A percentile compares a stretch with the other conserved stretches of the same genome.
Conservation (phyloP, 2,329 filamentous ascomycete genomes). For the Hymenotorrendiella dingleyae region DNA sequence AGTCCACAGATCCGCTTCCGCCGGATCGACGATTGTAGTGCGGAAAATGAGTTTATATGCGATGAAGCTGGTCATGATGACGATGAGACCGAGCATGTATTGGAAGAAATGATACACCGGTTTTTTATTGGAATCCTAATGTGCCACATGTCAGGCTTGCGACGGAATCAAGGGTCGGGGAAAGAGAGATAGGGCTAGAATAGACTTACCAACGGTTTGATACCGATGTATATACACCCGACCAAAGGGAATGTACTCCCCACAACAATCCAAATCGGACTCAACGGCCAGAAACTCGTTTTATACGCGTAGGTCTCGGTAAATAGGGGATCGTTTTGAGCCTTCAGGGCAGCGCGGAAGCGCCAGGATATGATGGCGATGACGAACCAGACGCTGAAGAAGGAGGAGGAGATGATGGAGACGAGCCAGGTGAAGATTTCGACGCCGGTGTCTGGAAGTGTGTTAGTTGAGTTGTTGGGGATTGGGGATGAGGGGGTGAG, state of each 20-base stretch:
- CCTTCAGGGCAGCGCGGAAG: slow-evolving; percentile 50
- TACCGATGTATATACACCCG: slow-evolving; percentile 5
- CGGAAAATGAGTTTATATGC: slow-evolving; percentile 9
- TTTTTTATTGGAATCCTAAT: not conserved
- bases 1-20: slow-evolving; percentile 11
- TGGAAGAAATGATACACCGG: slow-evolving; percentile 9
- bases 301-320: slow-evolving; percentile 8
- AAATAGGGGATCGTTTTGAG: slow-evolving; percentile 33
- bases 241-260: slow-evolving; percentile 2
- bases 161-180: too few species aligned
- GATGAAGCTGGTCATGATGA: slow-evolving; percentile 4
- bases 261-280: slow-evolving; percentile 5
- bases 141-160: too few species aligned
- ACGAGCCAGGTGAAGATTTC: slow-evolving; percentile 16
- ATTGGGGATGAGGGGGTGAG: not conserved
- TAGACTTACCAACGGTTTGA: slow-evolving; percentile 1
- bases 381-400: slow-evolving; percentile 43
- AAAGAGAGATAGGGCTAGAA: not conserved
- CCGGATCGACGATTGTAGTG: slow-evolving; percentile 8
- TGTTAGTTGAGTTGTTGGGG: too few species aligned
- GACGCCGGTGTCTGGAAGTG: slow-evolving; percentile 1
- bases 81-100: slow-evolving; percentile 12
- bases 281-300: slow-evolving; percentile 9
- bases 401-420: slow-evolving; percentile 8
- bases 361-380: slow-evolving; percentile 57